Percentiles rank a stretch among this genome's conserved stretches.
Evolutionary conservation across 1,284 basidiomycete species (phyloP).

Genomic region (Phlebopus sp.): DNA sequence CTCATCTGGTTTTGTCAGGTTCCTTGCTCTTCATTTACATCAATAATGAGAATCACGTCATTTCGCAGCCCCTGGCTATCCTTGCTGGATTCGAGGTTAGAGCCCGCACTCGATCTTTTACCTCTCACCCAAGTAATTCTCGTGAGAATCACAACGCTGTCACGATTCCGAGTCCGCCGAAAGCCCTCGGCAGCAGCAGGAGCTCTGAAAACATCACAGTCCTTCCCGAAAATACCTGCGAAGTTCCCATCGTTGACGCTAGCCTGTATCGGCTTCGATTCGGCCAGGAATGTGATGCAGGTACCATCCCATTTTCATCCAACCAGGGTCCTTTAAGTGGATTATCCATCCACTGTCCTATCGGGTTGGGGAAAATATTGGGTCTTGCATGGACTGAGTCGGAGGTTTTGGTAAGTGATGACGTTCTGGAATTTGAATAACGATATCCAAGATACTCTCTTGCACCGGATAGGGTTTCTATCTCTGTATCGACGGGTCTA

Average conservation of each 20-base stretch:
- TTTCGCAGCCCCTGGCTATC: constrained; percentile 33
- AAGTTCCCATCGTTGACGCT: constrained; percentile 7
- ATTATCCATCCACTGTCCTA: constrained; percentile 20
- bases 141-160: constrained; percentile 23
- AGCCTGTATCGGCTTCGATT: constrained; percentile 24
- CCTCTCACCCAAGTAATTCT: constrained; percentile 20
- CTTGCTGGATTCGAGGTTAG: constrained; percentile 21
- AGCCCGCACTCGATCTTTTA: constrained; percentile 14
- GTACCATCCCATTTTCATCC: constrained; percentile 19
- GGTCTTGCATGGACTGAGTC: constrained; percentile 27
- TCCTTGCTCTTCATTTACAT: constrained; percentile 26
- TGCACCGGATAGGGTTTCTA: constrained; percentile 19
- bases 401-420: constrained; percentile 25
- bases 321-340: constrained; percentile 12
- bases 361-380: constrained; percentile 21
- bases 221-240: not conserved
- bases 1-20: constrained; percentile 28
- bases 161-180: constrained; percentile 57
- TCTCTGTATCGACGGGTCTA: constrained; percentile 12
- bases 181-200: constrained; percentile 36
- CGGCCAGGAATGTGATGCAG: constrained; percentile 25
- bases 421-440: not conserved
- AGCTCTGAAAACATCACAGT: constrained; percentile 35
- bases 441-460: not conserved
- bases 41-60: constrained; percentile 24